Evolutionary conservation across 371 early-diverging fungal genomes (phyloP).

Genomic region (Mortierella sp.): DNA sequence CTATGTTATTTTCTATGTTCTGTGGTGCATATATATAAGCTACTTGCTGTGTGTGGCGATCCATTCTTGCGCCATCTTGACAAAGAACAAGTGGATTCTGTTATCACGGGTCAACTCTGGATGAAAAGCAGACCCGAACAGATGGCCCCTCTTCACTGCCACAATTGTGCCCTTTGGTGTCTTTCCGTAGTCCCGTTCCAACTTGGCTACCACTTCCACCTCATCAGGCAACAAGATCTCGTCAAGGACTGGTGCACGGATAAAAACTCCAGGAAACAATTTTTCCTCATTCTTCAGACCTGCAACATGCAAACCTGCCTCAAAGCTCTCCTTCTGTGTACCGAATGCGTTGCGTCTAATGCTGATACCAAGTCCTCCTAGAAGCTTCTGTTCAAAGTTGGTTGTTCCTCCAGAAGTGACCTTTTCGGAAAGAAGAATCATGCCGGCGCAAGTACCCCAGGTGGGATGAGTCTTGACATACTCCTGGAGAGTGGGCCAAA

Average conservation of each 20-base stretch:
- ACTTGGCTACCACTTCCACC: conserved; percentile 77
- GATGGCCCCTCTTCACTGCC: conserved; percentile 87
- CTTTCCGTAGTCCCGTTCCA: conserved; percentile 63
- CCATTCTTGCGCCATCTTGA: conserved; percentile 61
- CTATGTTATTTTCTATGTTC: too few relatives aligned
- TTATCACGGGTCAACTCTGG: conserved; percentile 92
- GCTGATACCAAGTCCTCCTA: conserved; percentile 86
- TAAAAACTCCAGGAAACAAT: conserved; percentile 89
- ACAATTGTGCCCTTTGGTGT: conserved; percentile 76
- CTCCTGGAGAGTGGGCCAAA: conserved; percentile 80
- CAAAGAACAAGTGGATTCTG: conserved; percentile 91
- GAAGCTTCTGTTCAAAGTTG: conserved; percentile 85
- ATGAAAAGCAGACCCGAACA: conserved; percentile 96
- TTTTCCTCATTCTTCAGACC: conserved; percentile 59
- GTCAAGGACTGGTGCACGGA: conserved; percentile 94
- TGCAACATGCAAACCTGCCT: conserved; percentile 73
- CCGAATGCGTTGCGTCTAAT: conserved; percentile 96
- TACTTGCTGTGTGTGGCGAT: conserved; percentile 37
- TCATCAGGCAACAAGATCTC: conserved; percentile 69
- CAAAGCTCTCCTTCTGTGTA: conserved; percentile 91
- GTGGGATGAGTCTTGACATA: conserved; percentile 84
- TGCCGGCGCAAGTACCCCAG: conserved; percentile 98
- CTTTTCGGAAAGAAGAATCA: conserved; percentile 85
- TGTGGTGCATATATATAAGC: neutral
- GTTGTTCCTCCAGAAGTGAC: conserved; percentile 81